Evolutionary conservation across 371 early-diverging fungal genomes (phyloP).

Genomic region (Mortierella sp.): DNA sequence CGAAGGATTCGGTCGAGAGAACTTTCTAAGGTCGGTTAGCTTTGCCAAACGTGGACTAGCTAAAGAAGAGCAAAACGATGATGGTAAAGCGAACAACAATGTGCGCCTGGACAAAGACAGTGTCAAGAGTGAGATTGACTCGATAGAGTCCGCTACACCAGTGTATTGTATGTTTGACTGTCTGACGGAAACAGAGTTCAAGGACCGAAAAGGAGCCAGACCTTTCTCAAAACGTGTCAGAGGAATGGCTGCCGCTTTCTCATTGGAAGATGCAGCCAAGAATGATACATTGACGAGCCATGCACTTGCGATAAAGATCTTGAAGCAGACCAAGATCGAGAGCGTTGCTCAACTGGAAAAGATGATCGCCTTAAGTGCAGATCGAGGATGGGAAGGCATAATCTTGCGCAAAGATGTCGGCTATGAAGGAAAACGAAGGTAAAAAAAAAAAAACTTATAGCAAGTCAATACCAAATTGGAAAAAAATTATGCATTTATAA

Average conservation of each 20-base stretch:
- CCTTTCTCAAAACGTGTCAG: slow-evolving; percentile 57
- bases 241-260: slow-evolving; percentile 23
- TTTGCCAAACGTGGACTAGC: slow-evolving; percentile 18
- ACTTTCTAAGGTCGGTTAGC: slow-evolving; percentile 37
- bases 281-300: neutral
- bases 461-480: neutral
- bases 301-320: slow-evolving; percentile 31
- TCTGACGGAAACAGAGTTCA: slow-evolving; percentile 58
- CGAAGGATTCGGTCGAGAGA: slow-evolving; percentile 31
- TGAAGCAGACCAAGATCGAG: slow-evolving; percentile 56
- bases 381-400: slow-evolving; percentile 71
- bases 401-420: slow-evolving; percentile 64
- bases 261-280: neutral
- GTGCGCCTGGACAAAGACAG: neutral
- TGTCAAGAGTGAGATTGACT: neutral
- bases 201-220: slow-evolving; percentile 36
- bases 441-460: neutral
- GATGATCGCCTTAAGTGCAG: slow-evolving; percentile 46
- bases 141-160: slow-evolving; percentile 30
- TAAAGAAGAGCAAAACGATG: neutral
- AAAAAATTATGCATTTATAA: neutral
- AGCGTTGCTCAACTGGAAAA: slow-evolving; percentile 46
- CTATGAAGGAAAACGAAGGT: slow-evolving; percentile 72
- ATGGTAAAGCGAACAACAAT: neutral
- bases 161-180: slow-evolving; percentile 70